A percentile compares a stretch with the other conserved stretches of the same genome.
Evolutionary conservation across 768 basidiomycete genomes (phyloP).

Genomic region (Goffeauzyma gilvescens): DNA sequence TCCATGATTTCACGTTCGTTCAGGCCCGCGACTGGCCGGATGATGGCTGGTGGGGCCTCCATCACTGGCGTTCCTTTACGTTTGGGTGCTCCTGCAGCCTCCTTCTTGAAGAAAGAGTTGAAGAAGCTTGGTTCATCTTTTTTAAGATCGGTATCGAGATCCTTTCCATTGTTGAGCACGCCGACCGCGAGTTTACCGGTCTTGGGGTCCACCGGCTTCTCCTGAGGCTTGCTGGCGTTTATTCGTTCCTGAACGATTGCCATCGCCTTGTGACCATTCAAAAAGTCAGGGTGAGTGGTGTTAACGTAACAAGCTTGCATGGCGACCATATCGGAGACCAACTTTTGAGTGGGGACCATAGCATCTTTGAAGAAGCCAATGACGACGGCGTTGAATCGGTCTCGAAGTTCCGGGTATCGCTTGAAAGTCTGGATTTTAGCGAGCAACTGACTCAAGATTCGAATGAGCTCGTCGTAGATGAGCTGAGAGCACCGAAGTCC

Average conservation of each 20-base stretch:
- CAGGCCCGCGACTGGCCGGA: constrained; percentile 74
- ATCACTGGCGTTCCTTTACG: constrained; percentile 36
- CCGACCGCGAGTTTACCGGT: constrained; percentile 43
- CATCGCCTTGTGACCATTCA: constrained; percentile 93
- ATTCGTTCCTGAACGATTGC: constrained; percentile 51
- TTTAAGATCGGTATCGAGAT: constrained; percentile 74
- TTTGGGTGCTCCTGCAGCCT: constrained; percentile 26
- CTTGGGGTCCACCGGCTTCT: constrained; percentile 52
- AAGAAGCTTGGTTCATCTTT: constrained; percentile 87
- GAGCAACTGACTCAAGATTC: constrained; percentile 82
- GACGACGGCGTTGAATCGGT: constrained; percentile 87
- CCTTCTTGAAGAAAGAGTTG: constrained; percentile 71
- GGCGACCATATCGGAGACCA: constrained; percentile 77
- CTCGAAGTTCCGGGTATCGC: constrained; percentile 86
- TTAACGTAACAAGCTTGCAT: constrained; percentile 99
- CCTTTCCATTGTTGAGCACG: constrained; percentile 75
- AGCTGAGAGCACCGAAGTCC: constrained; percentile 80
- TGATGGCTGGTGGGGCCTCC: constrained; percentile 59
- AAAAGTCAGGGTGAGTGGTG: constrained; percentile 96
- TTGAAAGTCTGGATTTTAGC: constrained; percentile 80
- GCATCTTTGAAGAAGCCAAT: constrained; percentile 89
- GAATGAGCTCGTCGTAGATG: constrained; percentile 91
- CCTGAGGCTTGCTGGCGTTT: constrained; percentile 54
- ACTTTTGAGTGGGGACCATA: constrained; percentile 86
- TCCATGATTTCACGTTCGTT: constrained; percentile 94